Evolutionary conservation across 352 stramenopile genomes (phyloP).

Genomic region (Thraustochytrium striatum): DNA sequence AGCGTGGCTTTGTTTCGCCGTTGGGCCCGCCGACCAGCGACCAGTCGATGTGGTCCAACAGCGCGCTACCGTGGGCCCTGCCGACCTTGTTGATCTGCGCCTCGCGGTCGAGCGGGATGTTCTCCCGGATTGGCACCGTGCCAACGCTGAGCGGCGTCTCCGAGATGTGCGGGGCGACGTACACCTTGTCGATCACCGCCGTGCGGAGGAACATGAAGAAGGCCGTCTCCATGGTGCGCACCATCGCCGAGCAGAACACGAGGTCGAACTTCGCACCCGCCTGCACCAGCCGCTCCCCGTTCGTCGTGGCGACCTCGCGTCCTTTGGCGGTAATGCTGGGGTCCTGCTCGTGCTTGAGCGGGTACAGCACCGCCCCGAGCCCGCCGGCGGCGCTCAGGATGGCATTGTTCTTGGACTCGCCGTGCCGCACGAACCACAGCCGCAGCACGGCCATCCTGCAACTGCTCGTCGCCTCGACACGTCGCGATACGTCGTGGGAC

Average conservation of each 20-base stretch:
- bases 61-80: not conserved
- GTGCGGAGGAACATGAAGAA: conserved; percentile 31
- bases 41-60: conserved; percentile 10
- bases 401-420: conserved; percentile 30
- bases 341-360: conserved; percentile 9
- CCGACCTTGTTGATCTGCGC: not conserved
- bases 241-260: conserved; percentile 17
- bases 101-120: not conserved
- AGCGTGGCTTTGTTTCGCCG: not conserved
- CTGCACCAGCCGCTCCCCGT: not conserved
- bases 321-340: conserved; percentile 4
- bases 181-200: not conserved
- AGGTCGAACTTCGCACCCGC: conserved; percentile 27
- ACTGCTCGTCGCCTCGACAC: too few relatives aligned
- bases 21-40: conserved; percentile 33
- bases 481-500: too few relatives aligned
- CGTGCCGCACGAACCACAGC: conserved; percentile 39
- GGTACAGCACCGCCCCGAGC: conserved; percentile 17
- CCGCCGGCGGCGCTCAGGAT: conserved; percentile 11
- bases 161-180: conserved; percentile 17
- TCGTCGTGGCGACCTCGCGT: not conserved
- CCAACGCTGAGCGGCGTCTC: conserved; percentile 15
- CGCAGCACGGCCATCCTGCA: too few relatives aligned
- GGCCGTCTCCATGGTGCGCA: conserved; percentile 32
- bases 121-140: conserved; percentile 10